Percentiles rank a stretch among this genome's conserved stretches.
phyloP scores from a whole-genome alignment of 805 yeast genomes.

The Cyberlindnera veronae region DNA sequence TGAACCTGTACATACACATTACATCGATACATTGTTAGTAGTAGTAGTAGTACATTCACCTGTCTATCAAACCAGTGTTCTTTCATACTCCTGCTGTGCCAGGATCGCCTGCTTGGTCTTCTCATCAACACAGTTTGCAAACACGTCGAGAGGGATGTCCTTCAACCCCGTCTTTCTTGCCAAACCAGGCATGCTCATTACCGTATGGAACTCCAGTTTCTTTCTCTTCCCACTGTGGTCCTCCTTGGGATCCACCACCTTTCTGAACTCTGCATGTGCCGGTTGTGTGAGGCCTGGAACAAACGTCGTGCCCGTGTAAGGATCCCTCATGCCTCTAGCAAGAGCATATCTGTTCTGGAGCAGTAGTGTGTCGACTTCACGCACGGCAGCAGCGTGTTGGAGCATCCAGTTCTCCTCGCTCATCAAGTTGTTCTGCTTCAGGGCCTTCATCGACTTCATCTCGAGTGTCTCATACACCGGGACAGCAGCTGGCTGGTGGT shows the following conservation, averaged over 20 bases:
- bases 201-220: constrained; percentile 45
- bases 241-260: constrained; percentile 26
- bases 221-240: constrained; percentile 19
- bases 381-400: constrained; percentile 77
- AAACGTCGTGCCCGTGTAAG: constrained; percentile 79
- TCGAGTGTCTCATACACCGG: constrained; percentile 23
- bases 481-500: constrained; percentile 10
- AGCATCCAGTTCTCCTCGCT: constrained; percentile 79
- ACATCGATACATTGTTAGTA: too few relatives aligned
- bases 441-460: constrained; percentile 22
- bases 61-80: constrained; percentile 4
- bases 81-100: constrained; percentile 45
- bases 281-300: constrained; percentile 80
- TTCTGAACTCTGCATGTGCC: constrained; percentile 26
- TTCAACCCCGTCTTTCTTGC: constrained; percentile 60
- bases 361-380: constrained; percentile 64
- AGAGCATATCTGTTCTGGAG: constrained; percentile 53
- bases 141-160: constrained; percentile 54
- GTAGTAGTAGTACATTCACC: background rate
- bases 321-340: constrained; percentile 65
- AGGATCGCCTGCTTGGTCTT: constrained; percentile 57
- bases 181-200: constrained; percentile 43
- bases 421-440: constrained; percentile 24
- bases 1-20: background rate
- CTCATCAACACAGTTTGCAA: constrained; percentile 54